Base-by-base conservation (phyloP, 1,139 yeast species). In the Taphrina pruni region DNA sequence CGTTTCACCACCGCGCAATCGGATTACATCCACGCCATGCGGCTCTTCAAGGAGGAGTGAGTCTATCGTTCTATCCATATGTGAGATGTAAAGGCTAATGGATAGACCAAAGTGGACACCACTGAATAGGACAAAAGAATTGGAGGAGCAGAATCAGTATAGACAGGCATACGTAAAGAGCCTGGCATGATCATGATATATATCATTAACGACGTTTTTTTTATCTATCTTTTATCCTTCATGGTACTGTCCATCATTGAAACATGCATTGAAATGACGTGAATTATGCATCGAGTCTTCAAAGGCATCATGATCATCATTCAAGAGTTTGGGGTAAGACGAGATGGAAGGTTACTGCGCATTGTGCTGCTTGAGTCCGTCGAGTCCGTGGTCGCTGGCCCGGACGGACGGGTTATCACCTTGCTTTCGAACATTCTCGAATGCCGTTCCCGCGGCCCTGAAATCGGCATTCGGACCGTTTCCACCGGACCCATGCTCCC, bases 21-120 rank as follows among this genome's bases (percentile, higher is more conserved):
- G 69, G 86, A 88, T 76, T 84, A 84, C 74, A 88, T 93, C 74
- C 84, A 85, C 73, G 97, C 98, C 6, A 79, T 90, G 76, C 82
- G 99, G 73, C 81, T 94, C 74, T 94, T 94, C 81, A 87, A 91
- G 79, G 97, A 92, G 75, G 97, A 93, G 70, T 50, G 38, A 43
- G 67, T 45, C 41, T 39, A 26, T 41, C n/a, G 8, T 45, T 3
- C 36, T 14, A 6, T 11, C 8, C 60, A 21, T 41, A 17, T 26
- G 1, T 35, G 14, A 4, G 14, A 5, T 21, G 46, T 12, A 36
- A 6, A 11, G 36, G 2, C 17, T 38, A 6, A 12, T 36, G 41
- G 17, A 14, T 58, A 58, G 62, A 8, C 98, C 98, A 43, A 92
- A 91, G 77, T 94, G 99, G 98, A 86, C 89, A 70, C 97, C 98